Percentiles rank a stretch among this genome's conserved stretches.
Evolutionary conservation across 176 grass and related monocot species (phyloP).

Genomic region (Elymus sibiricus): DNA sequence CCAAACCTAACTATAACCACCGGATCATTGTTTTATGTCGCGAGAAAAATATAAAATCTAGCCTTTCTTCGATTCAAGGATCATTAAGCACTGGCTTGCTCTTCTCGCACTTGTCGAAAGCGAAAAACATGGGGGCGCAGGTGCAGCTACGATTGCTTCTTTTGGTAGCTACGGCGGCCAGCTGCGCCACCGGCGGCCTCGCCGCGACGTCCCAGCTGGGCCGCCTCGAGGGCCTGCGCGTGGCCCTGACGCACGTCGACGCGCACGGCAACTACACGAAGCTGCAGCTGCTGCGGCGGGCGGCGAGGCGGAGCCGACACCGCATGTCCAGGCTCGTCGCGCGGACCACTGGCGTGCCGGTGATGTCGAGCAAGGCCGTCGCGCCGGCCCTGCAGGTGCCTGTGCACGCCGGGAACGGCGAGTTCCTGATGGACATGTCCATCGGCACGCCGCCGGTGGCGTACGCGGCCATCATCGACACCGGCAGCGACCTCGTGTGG

Average conservation of each 20-base stretch:
- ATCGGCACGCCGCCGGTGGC: conserved; percentile 59
- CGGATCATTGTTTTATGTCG: neutral
- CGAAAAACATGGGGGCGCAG: neutral
- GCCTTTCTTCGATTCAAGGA: neutral
- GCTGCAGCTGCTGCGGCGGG: conserved; percentile 59
- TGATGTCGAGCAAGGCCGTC: conserved; percentile 15
- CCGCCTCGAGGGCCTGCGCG: conserved; percentile 33
- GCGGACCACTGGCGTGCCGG: conserved; percentile 20
- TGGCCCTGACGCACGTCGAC: conserved; percentile 69
- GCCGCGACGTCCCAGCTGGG: neutral
- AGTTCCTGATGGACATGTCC: conserved; percentile 70
- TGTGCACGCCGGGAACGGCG: conserved; percentile 45
- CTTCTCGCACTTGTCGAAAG: neutral
- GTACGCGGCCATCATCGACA: conserved; percentile 74
- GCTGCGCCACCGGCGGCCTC: neutral
- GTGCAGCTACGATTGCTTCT: conserved; percentile 24
- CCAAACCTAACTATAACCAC: conserved; percentile 61
- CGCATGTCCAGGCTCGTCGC: conserved; percentile 62
- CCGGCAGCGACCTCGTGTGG: conserved; percentile 81
- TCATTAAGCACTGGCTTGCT: neutral
- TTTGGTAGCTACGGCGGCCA: conserved; percentile 13
- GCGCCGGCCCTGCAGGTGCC: conserved; percentile 31
- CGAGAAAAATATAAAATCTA: conserved; percentile 18
- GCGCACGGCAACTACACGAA: conserved; percentile 61
- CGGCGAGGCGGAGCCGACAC: conserved; percentile 58